phyloP scores from a whole-genome alignment of 1,139 yeast species.

The Groenewaldozyma auringiensis region DNA sequence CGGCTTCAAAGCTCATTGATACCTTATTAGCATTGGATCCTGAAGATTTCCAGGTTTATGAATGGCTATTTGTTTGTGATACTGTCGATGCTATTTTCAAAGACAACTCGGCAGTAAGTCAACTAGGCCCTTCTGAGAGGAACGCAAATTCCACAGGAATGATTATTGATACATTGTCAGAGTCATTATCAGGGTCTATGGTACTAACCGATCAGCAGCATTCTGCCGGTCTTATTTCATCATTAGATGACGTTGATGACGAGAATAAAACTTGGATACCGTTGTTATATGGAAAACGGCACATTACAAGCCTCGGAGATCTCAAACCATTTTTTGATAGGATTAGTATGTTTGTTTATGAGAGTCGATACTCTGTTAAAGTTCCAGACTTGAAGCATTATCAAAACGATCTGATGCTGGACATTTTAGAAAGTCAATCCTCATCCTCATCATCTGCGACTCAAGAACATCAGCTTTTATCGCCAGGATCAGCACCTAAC shows the following conservation, averaged over 20 bases:
- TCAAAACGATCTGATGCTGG: conserved; percentile 47
- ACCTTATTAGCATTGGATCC: conserved; percentile 54
- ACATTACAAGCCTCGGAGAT: conserved; percentile 31
- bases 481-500: background rate
- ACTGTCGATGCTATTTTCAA: conserved; percentile 55
- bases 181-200: background rate
- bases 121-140: conserved; percentile 8
- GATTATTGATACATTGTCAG: conserved; percentile 3
- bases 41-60: conserved; percentile 73
- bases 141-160: conserved; percentile 35
- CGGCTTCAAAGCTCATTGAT: conserved; percentile 73
- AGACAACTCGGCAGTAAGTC: conserved; percentile 8
- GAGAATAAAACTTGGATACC: background rate
- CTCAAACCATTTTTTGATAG: conserved; percentile 65
- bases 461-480: background rate
- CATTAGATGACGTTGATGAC: background rate
- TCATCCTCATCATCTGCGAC: too few species aligned
- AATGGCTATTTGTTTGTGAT: conserved; percentile 80
- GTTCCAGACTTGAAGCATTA: conserved; percentile 44
- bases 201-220: background rate
- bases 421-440: conserved; percentile 35
- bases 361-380: conserved; percentile 55
- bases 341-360: conserved; percentile 65
- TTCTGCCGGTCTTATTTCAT: background rate
- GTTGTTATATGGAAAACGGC: conserved; percentile 2